Base-by-base conservation (phyloP, 768 basidiomycete species). In the Boletales sp. region DNA sequence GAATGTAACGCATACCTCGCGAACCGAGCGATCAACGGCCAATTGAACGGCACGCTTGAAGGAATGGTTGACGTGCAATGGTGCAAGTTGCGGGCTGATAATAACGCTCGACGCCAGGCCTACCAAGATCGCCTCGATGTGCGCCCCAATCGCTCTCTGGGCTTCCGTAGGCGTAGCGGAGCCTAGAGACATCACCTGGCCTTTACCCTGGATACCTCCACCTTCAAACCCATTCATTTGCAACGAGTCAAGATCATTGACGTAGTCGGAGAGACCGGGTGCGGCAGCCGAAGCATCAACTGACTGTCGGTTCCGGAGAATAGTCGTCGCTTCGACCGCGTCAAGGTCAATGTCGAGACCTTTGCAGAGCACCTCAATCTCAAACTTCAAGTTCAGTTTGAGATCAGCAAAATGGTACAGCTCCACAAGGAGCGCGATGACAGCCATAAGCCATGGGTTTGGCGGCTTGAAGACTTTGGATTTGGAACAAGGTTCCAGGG, bases 371-470 rank as follows among this genome's bases (percentile, higher is more conserved):
- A 97, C 86, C 70, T 99, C 96, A 48, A 99, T 98, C 71, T 98
- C 96, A 63, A 99, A 99, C 70, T 97, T 98, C 65, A 94, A 79
- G 65, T 97, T 96, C 48, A 98, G 75, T 71, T 95, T 95, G 54
- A 98, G 78, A 59, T 98, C 94, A 5, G 93, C 95, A 60, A 87
- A 94, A 65, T 94, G 90, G 68, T 99, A 98, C n/a, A 99, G 79
- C 66, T 99, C 96, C 39, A 84, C 90, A 40, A 98, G 80, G 38
- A 98, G 76, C 57, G 87, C 83, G 60, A 98, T 76, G 55, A 99
- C 90, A 0, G 90, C 94, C 87, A 97, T 94, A 44, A 99, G 72
- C 96, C 96, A 99, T 2, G 96, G 96, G 67, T 97, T 99, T 21
- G 96, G 96, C 17, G 93, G 88, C 61, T 81, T 87, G 81, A 99